Evolutionary conservation across 805 yeast species (phyloP).

Genomic region (Candida insectorum): DNA sequence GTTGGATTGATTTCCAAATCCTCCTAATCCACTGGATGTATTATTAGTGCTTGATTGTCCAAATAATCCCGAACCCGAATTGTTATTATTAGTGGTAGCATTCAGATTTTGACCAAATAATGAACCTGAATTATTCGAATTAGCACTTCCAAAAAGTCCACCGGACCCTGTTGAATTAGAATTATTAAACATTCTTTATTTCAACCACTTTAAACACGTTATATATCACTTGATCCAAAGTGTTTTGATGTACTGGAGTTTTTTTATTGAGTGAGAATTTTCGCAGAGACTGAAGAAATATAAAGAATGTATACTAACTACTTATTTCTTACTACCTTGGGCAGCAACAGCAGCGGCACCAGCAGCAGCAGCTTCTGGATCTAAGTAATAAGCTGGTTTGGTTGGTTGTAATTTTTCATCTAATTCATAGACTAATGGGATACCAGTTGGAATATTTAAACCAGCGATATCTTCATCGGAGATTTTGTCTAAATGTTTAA

Average conservation of each 20-base stretch:
- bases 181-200: too few species aligned
- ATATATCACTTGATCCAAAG: too few species aligned
- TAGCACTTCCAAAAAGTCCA: conserved; percentile 15
- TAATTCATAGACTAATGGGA: conserved; percentile 94
- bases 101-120: too few species aligned
- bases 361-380: conserved; percentile 99
- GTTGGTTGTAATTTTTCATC: conserved; percentile 83
- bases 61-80: conserved; percentile 18
- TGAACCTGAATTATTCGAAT: conserved; percentile 1
- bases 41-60: conserved; percentile 14
- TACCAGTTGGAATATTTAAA: conserved; percentile 97
- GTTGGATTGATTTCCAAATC: conserved; percentile 12
- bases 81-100: too few species aligned
- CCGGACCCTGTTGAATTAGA: conserved; percentile 12
- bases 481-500: conserved; percentile 91
- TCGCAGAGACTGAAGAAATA: too few species aligned
- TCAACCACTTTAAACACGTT: too few species aligned
- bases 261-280: too few species aligned
- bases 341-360: conserved; percentile 99
- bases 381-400: conserved; percentile 93
- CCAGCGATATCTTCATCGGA: conserved; percentile 90
- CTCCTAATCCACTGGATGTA: conserved; percentile 10
- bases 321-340: conserved; percentile 63
- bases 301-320: background rate
- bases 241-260: too few species aligned